These are phyloP conservation scores for Echinosophora koreensis DNA, from an alignment of 306 rosid species.

Conservation along the genomic window DNA sequence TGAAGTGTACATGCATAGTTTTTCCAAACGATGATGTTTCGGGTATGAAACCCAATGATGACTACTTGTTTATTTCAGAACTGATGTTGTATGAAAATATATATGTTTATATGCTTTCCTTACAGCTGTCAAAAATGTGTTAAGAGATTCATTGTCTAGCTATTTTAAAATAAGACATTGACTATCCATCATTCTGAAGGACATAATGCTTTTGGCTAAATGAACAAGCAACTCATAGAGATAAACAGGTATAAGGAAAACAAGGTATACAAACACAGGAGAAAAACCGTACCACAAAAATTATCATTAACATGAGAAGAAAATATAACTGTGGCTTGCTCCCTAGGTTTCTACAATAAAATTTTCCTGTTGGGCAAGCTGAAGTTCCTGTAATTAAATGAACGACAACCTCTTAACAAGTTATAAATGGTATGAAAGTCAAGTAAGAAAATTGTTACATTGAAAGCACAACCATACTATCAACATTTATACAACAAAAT, in stretches of 20 bases:
- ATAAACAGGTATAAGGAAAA: not conserved
- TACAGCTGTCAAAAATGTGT: not conserved
- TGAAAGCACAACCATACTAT: conserved; percentile 19
- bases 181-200: conserved; percentile 19
- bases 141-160: conserved; percentile 9
- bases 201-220: too few species aligned
- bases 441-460: conserved; percentile 14
- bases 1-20: too few species aligned
- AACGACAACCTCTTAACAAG: conserved; percentile 40
- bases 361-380: conserved; percentile 80
- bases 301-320: conserved; percentile 85
- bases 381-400: conserved; percentile 78
- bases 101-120: too few species aligned
- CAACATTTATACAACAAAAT: not conserved
- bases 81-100: too few species aligned
- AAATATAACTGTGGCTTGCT: conserved; percentile 79
- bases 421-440: conserved; percentile 18
- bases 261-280: not conserved
- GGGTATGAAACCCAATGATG: too few species aligned
- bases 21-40: too few species aligned
- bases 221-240: not conserved
- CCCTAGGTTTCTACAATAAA: conserved; percentile 84
- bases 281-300: conserved; percentile 73
- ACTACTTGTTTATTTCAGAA: too few species aligned
- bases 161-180: conserved; percentile 1